Base-by-base conservation (phyloP, 2,329 filamentous ascomycete species). In the Chaetomium sp. region DNA sequence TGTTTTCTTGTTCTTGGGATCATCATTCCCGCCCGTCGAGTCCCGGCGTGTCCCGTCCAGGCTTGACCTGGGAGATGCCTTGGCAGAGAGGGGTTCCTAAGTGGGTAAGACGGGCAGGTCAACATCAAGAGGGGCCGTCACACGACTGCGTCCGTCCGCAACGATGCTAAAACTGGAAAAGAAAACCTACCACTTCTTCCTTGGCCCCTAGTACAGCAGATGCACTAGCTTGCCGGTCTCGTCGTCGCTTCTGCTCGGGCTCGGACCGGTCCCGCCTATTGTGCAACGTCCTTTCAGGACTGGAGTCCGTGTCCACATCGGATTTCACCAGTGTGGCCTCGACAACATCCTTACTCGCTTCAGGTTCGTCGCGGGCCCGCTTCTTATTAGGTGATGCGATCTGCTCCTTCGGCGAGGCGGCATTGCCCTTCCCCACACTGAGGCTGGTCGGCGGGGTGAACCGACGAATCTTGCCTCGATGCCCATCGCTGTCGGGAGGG, bases 381-480 rank as follows among this genome's bases (percentile, higher is more conserved):
- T 86, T 86, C 75, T 86, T 86, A 73, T 85, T 86, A 35, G 83
- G 83, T 10, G 81, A 85, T 19, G 76, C 72, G 45, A 82, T 65
- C 55, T 77, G 72, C 49, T 83, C 78, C 65, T 72, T 77, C 62
- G 75, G 66, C 40, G 19, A 27, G 19, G 19, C 19, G 19, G 71
- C 68, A 52, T 76, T 70, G 49, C 69, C 67, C 37, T 68, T 65
- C n/a, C 63, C 60, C 55, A 69, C 65, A 19, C 65, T 58, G 59
- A 67, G 63, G 52, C 71, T 68, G 47, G 67, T 65, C 40, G 73
- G 70, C 27, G 72, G 72, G 2, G 72, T 70, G 56, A 64, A 60
- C 19, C 67, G 62, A 36, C 65, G 64, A 6, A 48, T 52, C 50
- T 56, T 61, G 12, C 58, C 56, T 59, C 65, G 61, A 19, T 63